Base-by-base conservation (phyloP, 306 rosid genomes). In the Trifolium dubium region DNA sequence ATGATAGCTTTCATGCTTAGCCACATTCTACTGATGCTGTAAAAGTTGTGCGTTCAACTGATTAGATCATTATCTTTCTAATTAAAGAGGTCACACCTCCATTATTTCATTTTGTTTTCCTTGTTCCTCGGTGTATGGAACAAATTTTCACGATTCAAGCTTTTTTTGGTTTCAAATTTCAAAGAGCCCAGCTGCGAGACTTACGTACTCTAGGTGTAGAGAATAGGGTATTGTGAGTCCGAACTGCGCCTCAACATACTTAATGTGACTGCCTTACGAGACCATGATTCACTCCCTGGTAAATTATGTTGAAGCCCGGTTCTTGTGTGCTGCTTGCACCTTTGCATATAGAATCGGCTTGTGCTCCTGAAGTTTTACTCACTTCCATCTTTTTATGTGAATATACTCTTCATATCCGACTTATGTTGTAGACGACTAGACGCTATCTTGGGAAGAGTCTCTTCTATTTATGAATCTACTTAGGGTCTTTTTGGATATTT, bases 1-100 rank as follows among this genome's bases (percentile, higher is more conserved):
- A 76, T 65, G 81, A 79, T 35, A 43, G 65, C 76, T 71, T 77
- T 51, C 50, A 17, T 77, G 78, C 64, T 60, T 77, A 59, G 64
- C 79, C 31, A 67, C 63, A 32, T 70, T 70, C 46, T 71, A 41
- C 71, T 69, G 65, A 61, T 58, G 58, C 71, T 69, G 72, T 55
- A 77, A 79, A 61, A 76, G 49, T 61, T 72, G 68, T 73, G 64
- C 60, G 31, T 56, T 70, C 63, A 75, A 53, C 53, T 29, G 54
- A 70, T 69, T 6, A 39, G 39, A 63, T 77, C 59, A 61, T 43
- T 50, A 49, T 64, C 53, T 63, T 56, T 79, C 73, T 71, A 51
- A 31, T 59, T 46, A 41, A 51, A 63, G 54, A 74, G 83, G 47
- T 78, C 67, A 56, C 63, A 43, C 74, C 49, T 70, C 50, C 72